Evolutionary conservation across 139 green algal genomes (phyloP).

Genomic region (Tetraselmis striata): DNA sequence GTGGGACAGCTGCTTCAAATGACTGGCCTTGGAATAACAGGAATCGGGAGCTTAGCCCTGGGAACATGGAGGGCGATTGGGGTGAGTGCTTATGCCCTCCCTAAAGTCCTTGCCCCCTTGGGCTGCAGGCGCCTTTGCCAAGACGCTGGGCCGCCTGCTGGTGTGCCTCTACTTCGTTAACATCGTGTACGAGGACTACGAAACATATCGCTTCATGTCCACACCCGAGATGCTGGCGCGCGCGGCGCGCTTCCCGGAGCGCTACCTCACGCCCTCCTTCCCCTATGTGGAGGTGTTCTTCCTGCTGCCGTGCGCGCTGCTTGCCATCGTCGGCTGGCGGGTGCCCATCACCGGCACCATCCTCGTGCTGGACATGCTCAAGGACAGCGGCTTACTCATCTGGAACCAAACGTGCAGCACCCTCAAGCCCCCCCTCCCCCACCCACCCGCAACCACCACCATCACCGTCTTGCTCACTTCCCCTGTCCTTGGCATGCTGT

Average conservation of each 20-base stretch:
- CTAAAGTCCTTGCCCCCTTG: too few relatives aligned
- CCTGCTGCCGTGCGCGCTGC: conserved; percentile 33
- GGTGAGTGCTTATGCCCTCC: too few relatives aligned
- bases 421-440: neutral
- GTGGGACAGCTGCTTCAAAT: too few relatives aligned
- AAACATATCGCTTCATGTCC: neutral
- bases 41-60: too few relatives aligned
- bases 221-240: conserved; percentile 14
- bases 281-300: conserved; percentile 20
- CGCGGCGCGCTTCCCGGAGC: neutral
- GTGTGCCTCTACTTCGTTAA: conserved; percentile 22
- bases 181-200: conserved; percentile 4
- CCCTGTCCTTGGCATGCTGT: too few relatives aligned
- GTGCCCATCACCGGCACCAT: conserved; percentile 16
- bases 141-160: conserved; percentile 1
- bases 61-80: too few relatives aligned
- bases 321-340: conserved; percentile 21
- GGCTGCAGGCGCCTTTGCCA: neutral
- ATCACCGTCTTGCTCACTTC: too few relatives aligned
- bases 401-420: conserved; percentile 13
- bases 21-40: too few relatives aligned
- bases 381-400: conserved; percentile 23
- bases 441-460: neutral
- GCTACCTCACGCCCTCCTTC: conserved; percentile 7
- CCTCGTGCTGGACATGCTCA: conserved; percentile 24